phyloP scores from a whole-genome alignment of 331 rosid genomes.

The Saraca asoca region DNA sequence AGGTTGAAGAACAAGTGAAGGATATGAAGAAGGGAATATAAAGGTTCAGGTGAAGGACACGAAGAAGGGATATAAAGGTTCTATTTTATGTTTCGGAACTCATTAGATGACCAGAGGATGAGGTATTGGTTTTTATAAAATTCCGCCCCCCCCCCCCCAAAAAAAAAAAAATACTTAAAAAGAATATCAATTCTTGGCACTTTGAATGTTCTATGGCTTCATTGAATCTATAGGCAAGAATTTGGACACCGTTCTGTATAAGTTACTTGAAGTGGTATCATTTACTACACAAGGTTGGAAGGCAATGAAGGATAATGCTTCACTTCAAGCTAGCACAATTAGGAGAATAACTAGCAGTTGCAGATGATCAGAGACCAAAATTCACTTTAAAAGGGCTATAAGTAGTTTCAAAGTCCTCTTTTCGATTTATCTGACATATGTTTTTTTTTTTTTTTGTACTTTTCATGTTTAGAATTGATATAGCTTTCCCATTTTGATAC shows the following conservation, averaged over 20 bases:
- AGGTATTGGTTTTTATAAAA: background rate
- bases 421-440: background rate
- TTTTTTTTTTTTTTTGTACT: background rate
- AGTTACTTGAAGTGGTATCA: no score
- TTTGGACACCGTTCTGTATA: no score
- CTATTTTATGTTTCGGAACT: background rate
- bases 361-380: background rate
- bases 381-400: background rate
- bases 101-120: background rate
- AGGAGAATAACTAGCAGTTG: constrained; percentile 4
- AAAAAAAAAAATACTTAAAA: background rate
- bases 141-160: no score
- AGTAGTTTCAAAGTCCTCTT: background rate
- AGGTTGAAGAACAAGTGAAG: background rate
- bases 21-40: background rate
- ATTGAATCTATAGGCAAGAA: background rate
- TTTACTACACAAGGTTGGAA: background rate
- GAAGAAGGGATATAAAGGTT: background rate
- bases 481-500: background rate
- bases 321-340: background rate
- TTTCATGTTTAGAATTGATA: background rate
- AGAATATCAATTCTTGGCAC: background rate
- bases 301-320: constrained; percentile 2
- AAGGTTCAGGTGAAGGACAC: background rate
- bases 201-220: constrained; percentile 13